A percentile compares a stretch with the other conserved stretches of the same genome.
phyloP scores from a whole-genome alignment of 2,329 filamentous ascomycete species.

The Fulvia fulva region DNA sequence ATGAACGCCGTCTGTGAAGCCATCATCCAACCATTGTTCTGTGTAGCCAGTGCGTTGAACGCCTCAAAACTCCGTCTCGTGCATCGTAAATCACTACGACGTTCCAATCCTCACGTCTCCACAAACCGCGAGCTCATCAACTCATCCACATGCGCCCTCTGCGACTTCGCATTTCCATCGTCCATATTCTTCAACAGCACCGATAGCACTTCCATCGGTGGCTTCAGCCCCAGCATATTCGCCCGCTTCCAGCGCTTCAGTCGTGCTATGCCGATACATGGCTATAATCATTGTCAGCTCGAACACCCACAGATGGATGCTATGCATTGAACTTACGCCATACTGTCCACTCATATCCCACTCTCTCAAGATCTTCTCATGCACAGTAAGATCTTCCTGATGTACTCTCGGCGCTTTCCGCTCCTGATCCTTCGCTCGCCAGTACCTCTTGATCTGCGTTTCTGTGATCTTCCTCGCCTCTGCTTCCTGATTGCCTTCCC shows the following conservation, averaged over 20 bases:
- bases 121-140: conserved; percentile 49
- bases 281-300: conserved; percentile 49
- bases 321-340: conserved; percentile 62
- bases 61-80: neutral
- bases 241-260: conserved; percentile 85
- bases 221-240: conserved; percentile 73
- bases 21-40: neutral
- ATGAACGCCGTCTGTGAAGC: neutral
- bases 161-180: conserved; percentile 49
- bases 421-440: conserved; percentile 66
- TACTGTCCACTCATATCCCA: conserved; percentile 91
- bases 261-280: conserved; percentile 79
- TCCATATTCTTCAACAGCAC: conserved; percentile 71
- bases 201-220: conserved; percentile 84
- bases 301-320: neutral
- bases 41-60: neutral
- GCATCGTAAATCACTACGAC: neutral
- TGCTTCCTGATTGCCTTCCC: conserved; percentile 43
- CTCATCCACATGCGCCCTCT: conserved; percentile 72
- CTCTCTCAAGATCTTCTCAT: conserved; percentile 84
- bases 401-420: conserved; percentile 70
- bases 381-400: conserved; percentile 64
- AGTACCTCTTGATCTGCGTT: conserved; percentile 71
- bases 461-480: conserved; percentile 63
- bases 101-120: conserved; percentile 29